Percentiles rank a stretch among this genome's conserved stretches.
These are phyloP conservation scores for Hippophae gyantsensis DNA, from an alignment of 306 rosid species.

Conservation along the genomic window DNA sequence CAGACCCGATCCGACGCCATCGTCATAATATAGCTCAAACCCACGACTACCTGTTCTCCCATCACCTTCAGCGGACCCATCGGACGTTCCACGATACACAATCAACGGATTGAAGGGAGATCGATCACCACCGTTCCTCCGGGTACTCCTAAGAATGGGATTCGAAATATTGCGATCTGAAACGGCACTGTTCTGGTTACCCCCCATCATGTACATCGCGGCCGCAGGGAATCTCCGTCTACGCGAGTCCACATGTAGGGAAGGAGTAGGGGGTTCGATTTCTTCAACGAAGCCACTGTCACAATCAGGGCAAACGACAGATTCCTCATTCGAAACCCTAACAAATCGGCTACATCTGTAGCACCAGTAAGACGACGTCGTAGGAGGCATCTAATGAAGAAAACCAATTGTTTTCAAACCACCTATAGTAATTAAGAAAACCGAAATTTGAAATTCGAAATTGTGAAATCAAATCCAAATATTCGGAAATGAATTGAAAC, in stretches of 20 bases:
- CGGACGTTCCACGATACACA: conserved; percentile 45
- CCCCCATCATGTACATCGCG: conserved; percentile 61
- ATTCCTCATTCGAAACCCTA: conserved; percentile 25
- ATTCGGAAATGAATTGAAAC: neutral
- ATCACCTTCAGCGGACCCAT: neutral
- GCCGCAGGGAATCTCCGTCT: conserved; percentile 40
- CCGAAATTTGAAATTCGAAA: conserved; percentile 2
- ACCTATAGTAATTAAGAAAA: too few relatives aligned
- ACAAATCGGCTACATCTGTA: conserved; percentile 64
- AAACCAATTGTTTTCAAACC: neutral
- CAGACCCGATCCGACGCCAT: conserved; percentile 61
- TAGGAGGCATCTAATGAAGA: conserved; percentile 24
- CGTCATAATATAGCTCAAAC: conserved; percentile 66
- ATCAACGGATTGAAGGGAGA: conserved; percentile 68
- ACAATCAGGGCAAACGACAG: conserved; percentile 55
- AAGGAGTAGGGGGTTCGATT: conserved; percentile 29
- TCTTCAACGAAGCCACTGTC: conserved; percentile 55
- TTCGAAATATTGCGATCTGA: conserved; percentile 26
- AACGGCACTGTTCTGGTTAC: conserved; percentile 23
- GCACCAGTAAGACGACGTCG: conserved; percentile 61
- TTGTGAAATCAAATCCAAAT: neutral
- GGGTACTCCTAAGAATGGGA: conserved; percentile 30
- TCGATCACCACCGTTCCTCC: conserved; percentile 52
- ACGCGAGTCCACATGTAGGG: conserved; percentile 26
- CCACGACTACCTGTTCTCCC: conserved; percentile 42